Conservation (phyloP, 768 basidiomycete genomes). For the Suillus subluteus region DNA sequence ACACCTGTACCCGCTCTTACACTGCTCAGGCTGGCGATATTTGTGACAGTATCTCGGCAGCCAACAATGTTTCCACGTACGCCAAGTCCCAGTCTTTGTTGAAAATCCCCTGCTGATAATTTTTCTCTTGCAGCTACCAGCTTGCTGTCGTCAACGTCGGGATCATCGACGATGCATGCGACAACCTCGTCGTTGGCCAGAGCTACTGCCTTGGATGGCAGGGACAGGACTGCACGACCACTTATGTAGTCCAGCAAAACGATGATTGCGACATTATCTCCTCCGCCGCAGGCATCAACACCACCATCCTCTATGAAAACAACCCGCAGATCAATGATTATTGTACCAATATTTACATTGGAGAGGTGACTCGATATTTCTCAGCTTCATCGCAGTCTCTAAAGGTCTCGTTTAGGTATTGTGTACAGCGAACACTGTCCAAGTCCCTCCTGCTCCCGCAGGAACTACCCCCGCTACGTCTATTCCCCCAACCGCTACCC, state of each 20-base stretch:
- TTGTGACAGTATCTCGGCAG: slow-evolving; percentile 74
- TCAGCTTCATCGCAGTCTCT: not conserved
- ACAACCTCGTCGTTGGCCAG: slow-evolving; percentile 56
- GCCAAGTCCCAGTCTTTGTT: slow-evolving; percentile 24
- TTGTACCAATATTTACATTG: slow-evolving; percentile 73
- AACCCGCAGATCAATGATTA: slow-evolving; percentile 70
- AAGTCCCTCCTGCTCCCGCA: slow-evolving; percentile 47
- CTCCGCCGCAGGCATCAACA: slow-evolving; percentile 45
- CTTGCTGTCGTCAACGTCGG: slow-evolving; percentile 63
- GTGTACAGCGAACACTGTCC: slow-evolving; percentile 47
- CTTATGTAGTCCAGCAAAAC: slow-evolving; percentile 55
- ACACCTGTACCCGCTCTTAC: slow-evolving; percentile 60
- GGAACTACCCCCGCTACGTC: slow-evolving; percentile 30
- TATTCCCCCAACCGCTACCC: slow-evolving; percentile 38
- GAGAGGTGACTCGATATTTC: slow-evolving; percentile 55
- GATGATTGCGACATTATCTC: slow-evolving; percentile 66
- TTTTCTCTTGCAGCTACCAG: slow-evolving; percentile 59
- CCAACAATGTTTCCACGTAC: slow-evolving; percentile 65
- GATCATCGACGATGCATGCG: slow-evolving; percentile 54
- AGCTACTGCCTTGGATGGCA: slow-evolving; percentile 63
- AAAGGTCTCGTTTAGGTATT: slow-evolving; percentile 46
- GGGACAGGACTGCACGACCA: slow-evolving; percentile 63
- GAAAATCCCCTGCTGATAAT: not conserved
- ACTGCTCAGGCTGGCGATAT: slow-evolving; percentile 62
- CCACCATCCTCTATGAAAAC: slow-evolving; percentile 60